Conservation (phyloP, 108 stramenopile species). For the Skeletonema menzelii region DNA sequence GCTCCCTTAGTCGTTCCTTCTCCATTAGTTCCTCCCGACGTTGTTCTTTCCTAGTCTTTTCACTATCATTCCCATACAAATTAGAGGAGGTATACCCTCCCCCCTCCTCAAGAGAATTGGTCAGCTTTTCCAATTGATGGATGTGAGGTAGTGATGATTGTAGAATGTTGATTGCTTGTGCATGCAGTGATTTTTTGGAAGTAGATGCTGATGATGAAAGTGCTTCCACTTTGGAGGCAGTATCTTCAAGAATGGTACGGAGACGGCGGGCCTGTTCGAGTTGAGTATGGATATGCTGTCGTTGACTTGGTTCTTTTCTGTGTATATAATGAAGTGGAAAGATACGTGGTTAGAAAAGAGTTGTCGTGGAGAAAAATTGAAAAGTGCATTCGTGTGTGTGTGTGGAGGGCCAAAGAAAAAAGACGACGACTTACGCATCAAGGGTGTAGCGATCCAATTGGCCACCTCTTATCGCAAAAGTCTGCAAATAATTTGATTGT, state of each 20-base stretch:
- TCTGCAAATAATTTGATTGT: conserved; percentile 6
- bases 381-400: not conserved
- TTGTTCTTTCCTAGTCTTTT: conserved; percentile 9
- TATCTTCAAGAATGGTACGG: conserved; percentile 26
- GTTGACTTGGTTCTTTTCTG: conserved; percentile 12
- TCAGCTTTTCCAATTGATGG: conserved; percentile 28
- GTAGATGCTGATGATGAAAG: conserved; percentile 13
- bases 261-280: conserved; percentile 24
- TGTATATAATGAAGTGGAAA: not conserved
- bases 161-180: conserved; percentile 29
- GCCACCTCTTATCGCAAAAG: conserved; percentile 25
- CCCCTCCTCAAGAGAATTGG: conserved; percentile 18
- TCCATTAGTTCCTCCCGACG: conserved; percentile 1
- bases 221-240: conserved; percentile 18
- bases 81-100: not conserved
- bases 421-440: conserved; percentile 30
- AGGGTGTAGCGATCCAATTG: conserved; percentile 18
- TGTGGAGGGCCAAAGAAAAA: not conserved
- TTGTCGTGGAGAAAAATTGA: not conserved
- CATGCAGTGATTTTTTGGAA: not conserved
- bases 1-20: conserved; percentile 10
- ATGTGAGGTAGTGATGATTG: conserved; percentile 19
- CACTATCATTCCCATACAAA: conserved; percentile 2
- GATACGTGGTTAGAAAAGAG: not conserved
- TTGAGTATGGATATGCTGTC: conserved; percentile 18